phyloP scores from a whole-genome alignment of 2,329 filamentous ascomycete genomes.

The Coniosporium tulheliwenetii region DNA sequence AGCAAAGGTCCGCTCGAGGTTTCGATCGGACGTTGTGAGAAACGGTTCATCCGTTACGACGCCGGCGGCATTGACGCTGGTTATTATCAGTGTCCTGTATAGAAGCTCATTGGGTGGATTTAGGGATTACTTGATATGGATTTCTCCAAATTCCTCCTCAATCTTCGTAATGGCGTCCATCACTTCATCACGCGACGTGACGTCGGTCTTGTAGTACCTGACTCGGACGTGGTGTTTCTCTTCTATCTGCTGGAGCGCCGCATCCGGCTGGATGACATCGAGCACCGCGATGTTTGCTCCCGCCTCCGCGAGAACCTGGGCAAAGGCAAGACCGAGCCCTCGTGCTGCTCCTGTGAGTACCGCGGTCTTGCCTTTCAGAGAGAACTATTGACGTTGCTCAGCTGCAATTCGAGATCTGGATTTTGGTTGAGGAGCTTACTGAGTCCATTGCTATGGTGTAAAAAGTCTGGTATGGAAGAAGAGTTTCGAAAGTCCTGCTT shows the following conservation, averaged over 20 bases:
- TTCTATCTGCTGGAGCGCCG: background rate
- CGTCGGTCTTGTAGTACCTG: slow-evolving; percentile 4
- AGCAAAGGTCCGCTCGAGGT: slow-evolving; percentile 6
- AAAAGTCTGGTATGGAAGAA: background rate
- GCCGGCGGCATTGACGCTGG: slow-evolving; percentile 12
- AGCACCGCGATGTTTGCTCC: slow-evolving; percentile 58
- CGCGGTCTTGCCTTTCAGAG: slow-evolving; percentile 52
- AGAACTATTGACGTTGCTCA: slow-evolving; percentile 30
- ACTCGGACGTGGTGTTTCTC: slow-evolving; percentile 1
- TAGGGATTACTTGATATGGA: slow-evolving; percentile 2
- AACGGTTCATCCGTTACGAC: slow-evolving; percentile 13
- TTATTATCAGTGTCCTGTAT: background rate
- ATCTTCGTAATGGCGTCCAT: slow-evolving; percentile 1
- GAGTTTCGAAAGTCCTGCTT: too few species aligned
- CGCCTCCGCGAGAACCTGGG: slow-evolving; percentile 50
- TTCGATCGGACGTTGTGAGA: slow-evolving; percentile 9
- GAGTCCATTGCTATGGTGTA: background rate
- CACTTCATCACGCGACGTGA: slow-evolving; percentile 2
- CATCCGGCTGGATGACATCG: slow-evolving; percentile 38
- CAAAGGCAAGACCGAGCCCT: slow-evolving; percentile 52
- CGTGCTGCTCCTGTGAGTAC: slow-evolving; percentile 56
- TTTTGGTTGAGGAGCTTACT: background rate
- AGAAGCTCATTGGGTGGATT: too few species aligned
- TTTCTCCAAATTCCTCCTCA: slow-evolving; percentile 3
- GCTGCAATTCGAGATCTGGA: slow-evolving; percentile 2